These are phyloP conservation scores for Aspergillus bombycis DNA, from an alignment of 2,329 filamentous ascomycete species.

Conservation along the genomic window DNA sequence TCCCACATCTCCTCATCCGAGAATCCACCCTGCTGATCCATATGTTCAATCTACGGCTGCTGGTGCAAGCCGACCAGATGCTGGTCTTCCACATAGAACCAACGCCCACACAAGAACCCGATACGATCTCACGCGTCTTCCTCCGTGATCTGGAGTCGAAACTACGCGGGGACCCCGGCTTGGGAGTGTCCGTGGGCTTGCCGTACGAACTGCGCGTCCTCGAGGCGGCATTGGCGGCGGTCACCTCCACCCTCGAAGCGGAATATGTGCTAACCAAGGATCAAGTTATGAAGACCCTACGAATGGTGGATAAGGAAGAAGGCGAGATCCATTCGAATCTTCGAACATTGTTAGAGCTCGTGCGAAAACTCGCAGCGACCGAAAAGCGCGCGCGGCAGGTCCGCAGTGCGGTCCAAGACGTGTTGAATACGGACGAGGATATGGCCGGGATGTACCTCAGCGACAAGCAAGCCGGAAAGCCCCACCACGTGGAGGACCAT, in stretches of 20 bases:
- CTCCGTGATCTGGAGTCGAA: slow-evolving; percentile 31
- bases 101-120: slow-evolving; percentile 2
- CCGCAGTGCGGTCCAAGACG: slow-evolving; percentile 35
- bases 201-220: slow-evolving; percentile 38
- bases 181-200: slow-evolving; percentile 22
- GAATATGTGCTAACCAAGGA: slow-evolving; percentile 31
- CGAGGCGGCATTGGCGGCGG: slow-evolving; percentile 39
- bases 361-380: slow-evolving; percentile 18
- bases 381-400: slow-evolving; percentile 40
- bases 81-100: slow-evolving; percentile 32
- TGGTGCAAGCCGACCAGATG: slow-evolving; percentile 36
- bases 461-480: slow-evolving; percentile 32
- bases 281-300: slow-evolving; percentile 18
- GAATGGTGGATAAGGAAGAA: slow-evolving; percentile 20
- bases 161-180: slow-evolving; percentile 20
- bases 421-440: slow-evolving; percentile 41
- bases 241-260: slow-evolving; percentile 37
- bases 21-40: slow-evolving; percentile 37
- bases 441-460: slow-evolving; percentile 42
- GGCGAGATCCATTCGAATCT: slow-evolving; percentile 26
- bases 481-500: slow-evolving; percentile 35
- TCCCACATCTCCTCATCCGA: slow-evolving; percentile 39
- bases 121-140: slow-evolving; percentile 28
- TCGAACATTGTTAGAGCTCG: slow-evolving; percentile 29
- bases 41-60: slow-evolving; percentile 40